Evolutionary conservation across 768 basidiomycete species (phyloP), one percentile per base, ranked within the genome.

Genomic region (Lentinula aciculospora): DNA sequence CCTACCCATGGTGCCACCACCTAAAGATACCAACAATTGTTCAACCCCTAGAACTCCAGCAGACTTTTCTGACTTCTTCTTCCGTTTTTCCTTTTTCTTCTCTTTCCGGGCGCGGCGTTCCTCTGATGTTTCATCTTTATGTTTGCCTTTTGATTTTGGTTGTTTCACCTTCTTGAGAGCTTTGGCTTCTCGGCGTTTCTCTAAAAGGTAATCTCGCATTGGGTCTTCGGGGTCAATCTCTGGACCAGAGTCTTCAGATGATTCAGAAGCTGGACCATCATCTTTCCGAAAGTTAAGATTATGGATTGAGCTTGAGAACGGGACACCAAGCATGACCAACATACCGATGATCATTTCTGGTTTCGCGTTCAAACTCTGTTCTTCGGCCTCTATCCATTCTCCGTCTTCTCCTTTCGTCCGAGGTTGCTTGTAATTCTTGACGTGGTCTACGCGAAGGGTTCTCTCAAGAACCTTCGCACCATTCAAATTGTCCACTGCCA

Each of bases 401-500:
- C 96, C 96, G 54, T 91, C 92, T 32, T 82, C 85, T 49, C 81
- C 79, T 71, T 89, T 89, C 49, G 72, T 68, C 67, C 84, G 91
- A 3, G 86, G 82, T 65, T 98, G 94, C 67, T 92, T 94, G 69
- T 98, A 98, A 64, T 93, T 82, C 69, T 87, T 90, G 61, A 92
- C 90, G 66, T 94, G 91, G 69, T 98, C 94, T 39, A 98, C 97
- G 17, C 94, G 86, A 51, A 99, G 75, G 2, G 86, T 96, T 64
- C 86, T 79, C 15, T 89, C 92, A 31, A 97, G 75, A 40, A 98
- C 88, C 55, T 84, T 84, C 47, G 94, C 92, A 40, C 97, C 97
- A 66, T 97, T 98, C 71, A 99, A 85, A 75, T 99, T 99, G 75
- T 99, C 97, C 61, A 99, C 96, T 8, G 97, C 97, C 49, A 99